Percentiles rank a stretch among this genome's conserved stretches.
phyloP scores from a whole-genome alignment of 495 filamentous ascomycete genomes.

The Rusavskia elegans region DNA sequence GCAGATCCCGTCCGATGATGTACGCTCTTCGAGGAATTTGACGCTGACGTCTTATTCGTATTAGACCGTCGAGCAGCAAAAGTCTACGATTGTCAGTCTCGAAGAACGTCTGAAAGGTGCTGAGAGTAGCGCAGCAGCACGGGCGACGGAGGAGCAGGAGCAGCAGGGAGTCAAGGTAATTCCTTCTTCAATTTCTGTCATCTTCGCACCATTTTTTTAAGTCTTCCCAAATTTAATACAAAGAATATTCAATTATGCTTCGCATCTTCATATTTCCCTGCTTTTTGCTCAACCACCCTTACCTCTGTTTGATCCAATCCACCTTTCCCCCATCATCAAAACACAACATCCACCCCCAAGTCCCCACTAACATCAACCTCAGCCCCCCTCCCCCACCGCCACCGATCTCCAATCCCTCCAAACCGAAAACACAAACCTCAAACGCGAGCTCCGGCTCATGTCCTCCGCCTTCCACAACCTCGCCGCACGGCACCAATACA shows the following conservation, averaged over 20 bases:
- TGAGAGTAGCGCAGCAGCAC: background rate
- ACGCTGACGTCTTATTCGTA: background rate
- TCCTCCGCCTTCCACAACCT: conserved; percentile 88
- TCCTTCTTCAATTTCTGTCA: background rate
- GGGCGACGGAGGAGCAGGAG: background rate
- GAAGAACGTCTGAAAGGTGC: background rate
- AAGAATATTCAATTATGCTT: too few species aligned
- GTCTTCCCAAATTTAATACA: too few species aligned
- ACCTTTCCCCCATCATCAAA: conserved; percentile 37
- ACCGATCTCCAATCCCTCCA: background rate
- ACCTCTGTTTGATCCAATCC: too few species aligned
- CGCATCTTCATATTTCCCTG: too few species aligned
- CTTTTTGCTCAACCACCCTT: too few species aligned
- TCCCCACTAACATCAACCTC: background rate
- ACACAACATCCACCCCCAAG: background rate
- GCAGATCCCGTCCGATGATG: background rate
- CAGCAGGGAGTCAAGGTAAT: background rate
- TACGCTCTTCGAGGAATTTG: background rate
- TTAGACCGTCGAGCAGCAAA: conserved; percentile 1
- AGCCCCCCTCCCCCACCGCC: background rate
- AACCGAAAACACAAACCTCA: conserved; percentile 43
- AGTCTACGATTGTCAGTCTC: background rate
- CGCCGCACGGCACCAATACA: conserved; percentile 68
- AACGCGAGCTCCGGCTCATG: conserved; percentile 74
- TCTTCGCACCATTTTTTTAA: conserved; percentile 8